Conservation (phyloP, 129 eudicot genomes). For the Glebionis coronaria region DNA sequence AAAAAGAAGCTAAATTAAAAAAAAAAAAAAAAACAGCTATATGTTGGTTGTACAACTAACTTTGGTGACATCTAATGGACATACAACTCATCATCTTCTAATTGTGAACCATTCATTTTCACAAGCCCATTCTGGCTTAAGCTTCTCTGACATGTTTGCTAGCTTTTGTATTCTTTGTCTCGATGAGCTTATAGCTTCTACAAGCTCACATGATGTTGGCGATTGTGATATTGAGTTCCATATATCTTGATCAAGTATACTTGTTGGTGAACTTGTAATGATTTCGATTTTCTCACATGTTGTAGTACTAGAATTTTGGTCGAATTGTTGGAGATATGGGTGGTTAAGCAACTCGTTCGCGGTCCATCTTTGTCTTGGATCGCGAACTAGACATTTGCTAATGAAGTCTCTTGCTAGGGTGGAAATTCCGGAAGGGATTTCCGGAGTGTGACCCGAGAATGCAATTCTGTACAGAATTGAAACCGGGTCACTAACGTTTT, state of each 20-base stretch:
- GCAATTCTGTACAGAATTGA: conserved; percentile 54
- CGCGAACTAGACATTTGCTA: conserved; percentile 47
- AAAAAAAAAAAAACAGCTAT: too few relatives aligned
- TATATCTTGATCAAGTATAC: conserved; percentile 65
- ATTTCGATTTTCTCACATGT: conserved; percentile 13
- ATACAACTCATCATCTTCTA: too few relatives aligned
- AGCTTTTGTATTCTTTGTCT: conserved; percentile 39
- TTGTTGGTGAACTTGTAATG: conserved; percentile 52
- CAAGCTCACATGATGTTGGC: conserved; percentile 6
- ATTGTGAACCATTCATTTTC: conserved; percentile 57
- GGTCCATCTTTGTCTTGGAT: conserved; percentile 59
- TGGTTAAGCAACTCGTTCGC: conserved; percentile 53
- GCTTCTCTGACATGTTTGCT: conserved; percentile 35
- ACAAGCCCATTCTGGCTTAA: conserved; percentile 38
- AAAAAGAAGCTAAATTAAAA: too few relatives aligned
- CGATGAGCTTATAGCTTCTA: conserved; percentile 3
- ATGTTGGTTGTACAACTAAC: too few relatives aligned
- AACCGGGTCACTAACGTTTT: conserved; percentile 26
- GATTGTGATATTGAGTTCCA: conserved; percentile 50
- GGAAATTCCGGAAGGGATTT: conserved; percentile 44
- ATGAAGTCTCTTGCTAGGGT: conserved; percentile 55
- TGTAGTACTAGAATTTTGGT: neutral
- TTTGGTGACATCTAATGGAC: too few relatives aligned
- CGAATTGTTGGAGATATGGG: conserved; percentile 37
- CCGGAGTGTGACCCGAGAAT: conserved; percentile 48